Conservation (phyloP, 352 stramenopile species). For the Pilasporangium apinafurcum region DNA sequence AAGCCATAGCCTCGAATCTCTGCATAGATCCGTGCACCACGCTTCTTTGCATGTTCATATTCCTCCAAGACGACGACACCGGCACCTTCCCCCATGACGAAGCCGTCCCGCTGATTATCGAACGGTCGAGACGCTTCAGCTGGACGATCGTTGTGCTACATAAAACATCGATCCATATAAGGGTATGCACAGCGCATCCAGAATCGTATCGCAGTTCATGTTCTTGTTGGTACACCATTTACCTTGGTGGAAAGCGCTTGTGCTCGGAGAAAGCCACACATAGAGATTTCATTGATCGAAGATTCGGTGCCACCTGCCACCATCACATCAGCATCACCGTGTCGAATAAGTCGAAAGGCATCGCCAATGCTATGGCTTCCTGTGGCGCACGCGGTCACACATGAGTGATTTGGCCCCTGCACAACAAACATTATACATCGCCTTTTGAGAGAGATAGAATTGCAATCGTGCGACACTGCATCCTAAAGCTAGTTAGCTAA, state of each 20-base stretch:
- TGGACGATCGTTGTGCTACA: slow-evolving; percentile 91
- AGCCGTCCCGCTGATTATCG: slow-evolving; percentile 92
- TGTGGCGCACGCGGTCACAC: slow-evolving; percentile 95
- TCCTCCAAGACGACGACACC: slow-evolving; percentile 71
- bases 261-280: slow-evolving; percentile 94
- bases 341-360: slow-evolving; percentile 84
- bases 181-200: background rate
- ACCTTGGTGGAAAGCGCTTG: slow-evolving; percentile 92
- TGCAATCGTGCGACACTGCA: background rate
- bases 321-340: slow-evolving; percentile 93
- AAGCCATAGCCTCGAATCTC: slow-evolving; percentile 95
- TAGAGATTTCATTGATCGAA: slow-evolving; percentile 89
- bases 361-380: slow-evolving; percentile 97
- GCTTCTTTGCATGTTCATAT: slow-evolving; percentile 89
- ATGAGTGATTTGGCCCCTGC: slow-evolving; percentile 95
- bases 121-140: slow-evolving; percentile 92
- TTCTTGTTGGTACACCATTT: background rate
- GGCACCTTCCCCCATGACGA: slow-evolving; percentile 93
- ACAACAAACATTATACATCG: background rate
- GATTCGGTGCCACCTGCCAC: slow-evolving; percentile 94
- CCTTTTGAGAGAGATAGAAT: background rate
- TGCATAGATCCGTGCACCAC: slow-evolving; percentile 92
- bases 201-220: too few species aligned
- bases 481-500: slow-evolving; percentile 3
- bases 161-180: background rate